Evolutionary conservation across 202 grass and related monocot genomes (phyloP).

Genomic region (Schoenoplectus triqueter): DNA sequence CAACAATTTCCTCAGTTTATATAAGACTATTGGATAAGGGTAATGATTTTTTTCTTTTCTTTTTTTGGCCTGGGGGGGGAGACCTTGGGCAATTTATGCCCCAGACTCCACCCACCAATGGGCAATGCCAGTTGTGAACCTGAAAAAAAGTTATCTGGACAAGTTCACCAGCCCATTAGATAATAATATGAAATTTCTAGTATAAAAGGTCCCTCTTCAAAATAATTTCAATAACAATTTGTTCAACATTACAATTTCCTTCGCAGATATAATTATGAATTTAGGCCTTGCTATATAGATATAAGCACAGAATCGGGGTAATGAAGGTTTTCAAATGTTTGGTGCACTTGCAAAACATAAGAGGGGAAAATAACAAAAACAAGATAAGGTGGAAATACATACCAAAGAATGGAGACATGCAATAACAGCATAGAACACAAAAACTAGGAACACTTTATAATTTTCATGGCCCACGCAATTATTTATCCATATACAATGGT

Average conservation of each 20-base stretch:
- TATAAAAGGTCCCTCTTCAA: neutral
- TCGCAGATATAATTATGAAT: neutral
- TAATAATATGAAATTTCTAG: neutral
- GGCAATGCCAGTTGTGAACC: neutral
- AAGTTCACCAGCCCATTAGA: neutral
- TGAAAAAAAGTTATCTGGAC: neutral
- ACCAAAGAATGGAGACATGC: slow-evolving; percentile 83
- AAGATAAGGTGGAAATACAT: slow-evolving; percentile 24
- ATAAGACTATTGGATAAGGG: neutral
- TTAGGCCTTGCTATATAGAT: neutral
- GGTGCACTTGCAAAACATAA: neutral
- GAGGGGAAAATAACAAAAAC: neutral
- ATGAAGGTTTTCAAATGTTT: neutral
- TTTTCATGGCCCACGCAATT: slow-evolving; percentile 95
- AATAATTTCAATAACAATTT: neutral
- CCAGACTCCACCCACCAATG: neutral
- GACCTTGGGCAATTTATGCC: neutral
- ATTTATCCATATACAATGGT: slow-evolving; percentile 98
- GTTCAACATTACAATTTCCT: neutral
- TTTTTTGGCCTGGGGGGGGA: too few relatives aligned
- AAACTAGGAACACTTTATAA: slow-evolving; percentile 83
- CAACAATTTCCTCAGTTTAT: neutral
- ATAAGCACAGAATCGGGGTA: neutral
- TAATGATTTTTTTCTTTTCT: neutral
- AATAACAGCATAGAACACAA: slow-evolving; percentile 84